Evolutionary conservation across 2,329 filamentous ascomycete genomes (phyloP).

Genomic region (Pseudogymnoascus sp.): DNA sequence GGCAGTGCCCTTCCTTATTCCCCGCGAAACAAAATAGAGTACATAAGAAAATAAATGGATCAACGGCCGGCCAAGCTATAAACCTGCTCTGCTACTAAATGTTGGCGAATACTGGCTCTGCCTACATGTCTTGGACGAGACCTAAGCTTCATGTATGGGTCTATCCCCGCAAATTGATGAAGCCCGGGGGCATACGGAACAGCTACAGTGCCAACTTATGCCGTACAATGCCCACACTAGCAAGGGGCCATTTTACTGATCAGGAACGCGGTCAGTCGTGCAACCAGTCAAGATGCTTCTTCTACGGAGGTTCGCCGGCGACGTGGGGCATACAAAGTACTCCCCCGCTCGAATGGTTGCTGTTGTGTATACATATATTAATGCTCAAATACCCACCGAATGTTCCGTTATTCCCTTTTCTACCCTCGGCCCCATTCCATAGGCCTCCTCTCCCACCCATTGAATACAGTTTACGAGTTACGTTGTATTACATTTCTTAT

Average conservation of each 20-base stretch:
- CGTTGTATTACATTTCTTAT: background rate
- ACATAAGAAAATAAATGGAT: background rate
- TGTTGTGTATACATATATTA: background rate
- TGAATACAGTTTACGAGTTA: background rate
- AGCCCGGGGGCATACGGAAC: background rate
- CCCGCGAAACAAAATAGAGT: background rate
- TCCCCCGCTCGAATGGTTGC: background rate
- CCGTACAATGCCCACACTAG: background rate
- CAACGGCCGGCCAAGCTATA: background rate
- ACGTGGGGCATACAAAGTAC: background rate
- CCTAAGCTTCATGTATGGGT: background rate
- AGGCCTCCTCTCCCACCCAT: background rate
- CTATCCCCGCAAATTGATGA: background rate
- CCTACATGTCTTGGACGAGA: background rate
- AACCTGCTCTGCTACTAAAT: background rate
- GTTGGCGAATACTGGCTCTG: background rate
- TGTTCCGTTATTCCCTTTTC: background rate
- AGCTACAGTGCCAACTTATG: background rate
- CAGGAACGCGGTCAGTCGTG: background rate
- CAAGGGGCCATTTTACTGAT: background rate
- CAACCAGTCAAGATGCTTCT: background rate
- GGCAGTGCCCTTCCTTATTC: background rate
- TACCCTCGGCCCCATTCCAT: background rate
- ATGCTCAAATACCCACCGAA: background rate
- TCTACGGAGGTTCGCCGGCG: background rate